Evolutionary conservation across 1,139 yeast species (phyloP).

Genomic region (Pichia sp.): DNA sequence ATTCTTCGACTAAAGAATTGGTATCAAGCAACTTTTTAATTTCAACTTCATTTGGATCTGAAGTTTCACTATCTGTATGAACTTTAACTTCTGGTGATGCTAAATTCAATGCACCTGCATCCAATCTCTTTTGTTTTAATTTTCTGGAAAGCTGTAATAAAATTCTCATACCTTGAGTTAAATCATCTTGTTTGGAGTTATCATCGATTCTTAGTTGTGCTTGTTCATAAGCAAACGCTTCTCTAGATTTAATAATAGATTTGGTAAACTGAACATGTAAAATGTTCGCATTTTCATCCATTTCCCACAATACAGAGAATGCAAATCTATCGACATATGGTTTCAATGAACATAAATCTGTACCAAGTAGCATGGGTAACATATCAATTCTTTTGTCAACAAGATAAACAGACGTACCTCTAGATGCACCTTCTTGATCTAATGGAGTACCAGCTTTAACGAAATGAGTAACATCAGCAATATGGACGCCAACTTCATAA

Average conservation of each 20-base stretch:
- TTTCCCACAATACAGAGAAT: constrained; percentile 92
- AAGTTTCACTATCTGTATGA: constrained; percentile 93
- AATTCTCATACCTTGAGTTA: constrained; percentile 85
- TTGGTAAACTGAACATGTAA: constrained; percentile 78
- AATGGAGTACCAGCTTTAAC: constrained; percentile 89
- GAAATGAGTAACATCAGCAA: constrained; percentile 97
- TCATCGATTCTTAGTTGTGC: constrained; percentile 94
- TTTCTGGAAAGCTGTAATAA: constrained; percentile 72
- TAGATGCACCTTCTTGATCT: constrained; percentile 92
- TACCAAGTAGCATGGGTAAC: constrained; percentile 94
- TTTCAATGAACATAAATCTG: constrained; percentile 89
- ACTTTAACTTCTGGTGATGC: constrained; percentile 99
- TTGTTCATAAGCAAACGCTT: constrained; percentile 90
- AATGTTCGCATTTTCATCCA: constrained; percentile 80
- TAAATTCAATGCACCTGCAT: constrained; percentile 92
- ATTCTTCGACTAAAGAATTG: constrained; percentile 94
- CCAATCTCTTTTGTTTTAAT: constrained; percentile 77
- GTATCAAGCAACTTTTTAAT: constrained; percentile 83
- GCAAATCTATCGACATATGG: constrained; percentile 96
- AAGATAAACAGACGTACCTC: constrained; percentile 95
- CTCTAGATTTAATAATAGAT: constrained; percentile 84
- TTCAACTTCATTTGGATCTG: constrained; percentile 95
- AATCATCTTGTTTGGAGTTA: constrained; percentile 63
- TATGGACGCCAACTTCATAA: constrained; percentile 96
- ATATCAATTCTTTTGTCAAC: constrained; percentile 99